These are phyloP conservation scores for Lasiodiplodia theobromae DNA, from an alignment of 2,329 filamentous ascomycete species.

Conservation along the genomic window DNA sequence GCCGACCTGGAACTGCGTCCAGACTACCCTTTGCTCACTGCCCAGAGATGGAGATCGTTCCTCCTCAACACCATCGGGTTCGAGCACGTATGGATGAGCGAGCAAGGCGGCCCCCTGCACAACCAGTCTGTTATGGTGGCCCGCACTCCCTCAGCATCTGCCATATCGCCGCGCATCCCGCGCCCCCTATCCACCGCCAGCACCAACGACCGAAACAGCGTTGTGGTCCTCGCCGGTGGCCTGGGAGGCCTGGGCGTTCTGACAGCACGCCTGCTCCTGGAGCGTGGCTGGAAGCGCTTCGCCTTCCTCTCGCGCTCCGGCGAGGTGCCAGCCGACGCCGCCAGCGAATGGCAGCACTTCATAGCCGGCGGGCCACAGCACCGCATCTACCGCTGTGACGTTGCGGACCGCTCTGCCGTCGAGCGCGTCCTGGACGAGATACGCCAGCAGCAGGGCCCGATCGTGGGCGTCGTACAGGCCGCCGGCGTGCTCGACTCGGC, in stretches of 20 bases:
- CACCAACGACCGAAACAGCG: too few species aligned
- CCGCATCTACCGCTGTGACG: too few species aligned
- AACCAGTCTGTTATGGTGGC: background rate
- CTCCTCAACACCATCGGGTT: background rate
- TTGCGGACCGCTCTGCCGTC: too few species aligned
- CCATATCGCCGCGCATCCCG: background rate
- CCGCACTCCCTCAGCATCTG: background rate
- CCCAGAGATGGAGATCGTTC: background rate
- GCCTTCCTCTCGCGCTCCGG: constrained; percentile 11
- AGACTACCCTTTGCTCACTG: background rate
- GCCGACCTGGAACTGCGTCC: background rate
- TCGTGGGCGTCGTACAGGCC: background rate
- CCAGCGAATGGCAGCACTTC: background rate
- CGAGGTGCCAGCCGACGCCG: background rate
- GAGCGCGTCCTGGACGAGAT: background rate
- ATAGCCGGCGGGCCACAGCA: background rate
- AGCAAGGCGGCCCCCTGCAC: background rate
- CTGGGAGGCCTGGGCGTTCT: background rate
- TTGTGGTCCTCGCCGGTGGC: too few species aligned
- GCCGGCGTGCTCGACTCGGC: background rate
- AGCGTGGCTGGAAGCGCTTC: background rate
- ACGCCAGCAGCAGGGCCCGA: background rate
- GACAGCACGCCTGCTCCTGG: background rate
- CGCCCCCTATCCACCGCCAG: too few species aligned
- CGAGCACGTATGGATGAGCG: background rate